Evolutionary conservation across 257 asterid species (phyloP), one percentile per base, ranked within the genome.

Genomic region (Catharanthus roseus): DNA sequence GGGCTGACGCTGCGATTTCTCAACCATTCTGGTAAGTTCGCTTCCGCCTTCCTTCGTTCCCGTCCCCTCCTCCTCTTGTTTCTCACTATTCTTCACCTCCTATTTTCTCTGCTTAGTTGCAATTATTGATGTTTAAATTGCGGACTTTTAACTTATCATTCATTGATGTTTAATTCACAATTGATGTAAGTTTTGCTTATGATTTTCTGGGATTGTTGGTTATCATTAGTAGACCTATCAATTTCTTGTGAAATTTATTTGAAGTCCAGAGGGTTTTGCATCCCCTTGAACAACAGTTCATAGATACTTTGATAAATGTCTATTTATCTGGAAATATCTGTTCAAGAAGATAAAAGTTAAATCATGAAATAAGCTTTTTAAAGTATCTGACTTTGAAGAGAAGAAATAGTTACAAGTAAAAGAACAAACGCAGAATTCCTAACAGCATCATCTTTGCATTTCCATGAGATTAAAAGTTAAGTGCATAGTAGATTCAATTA

Each of bases 1-100:
- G n/a, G n/a, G n/a, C 65, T 29, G 51, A 11, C 65, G 65, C 23
- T 34, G 65, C 65, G 65, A 60, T 60, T 61, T 33, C 67, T 19
- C 45, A 33, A 45, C 67, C 67, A 18, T 36, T 45, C 45, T 7
- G 67, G 67, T 61, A 10, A 33, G 67, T 61, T 7, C 16, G 28
- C 67, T 5, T 16, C 65, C 55, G 6, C 24, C 55, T 16, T 49
- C 55, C 23, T 18, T 23, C 55, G 4, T 49, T 16, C n/a, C n/a
- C n/a, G n/a, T n/a, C 29, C 10, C 15, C 23, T 23, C 3, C 39
- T 16, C 41, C 6, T 31, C 42, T n/a, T 19, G 2, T 57, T 6
- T 28, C n/a, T 31, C 23, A 0, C 55, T 0, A 16, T 49, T 7
- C 10, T 3, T 16, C 23, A 16, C 38, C 36, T 26, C n/a, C 38